A percentile compares a stretch with the other conserved stretches of the same genome.
Evolutionary conservation across 2,329 filamentous ascomycete species (phyloP).

Genomic region (Monosporascus sp.): DNA sequence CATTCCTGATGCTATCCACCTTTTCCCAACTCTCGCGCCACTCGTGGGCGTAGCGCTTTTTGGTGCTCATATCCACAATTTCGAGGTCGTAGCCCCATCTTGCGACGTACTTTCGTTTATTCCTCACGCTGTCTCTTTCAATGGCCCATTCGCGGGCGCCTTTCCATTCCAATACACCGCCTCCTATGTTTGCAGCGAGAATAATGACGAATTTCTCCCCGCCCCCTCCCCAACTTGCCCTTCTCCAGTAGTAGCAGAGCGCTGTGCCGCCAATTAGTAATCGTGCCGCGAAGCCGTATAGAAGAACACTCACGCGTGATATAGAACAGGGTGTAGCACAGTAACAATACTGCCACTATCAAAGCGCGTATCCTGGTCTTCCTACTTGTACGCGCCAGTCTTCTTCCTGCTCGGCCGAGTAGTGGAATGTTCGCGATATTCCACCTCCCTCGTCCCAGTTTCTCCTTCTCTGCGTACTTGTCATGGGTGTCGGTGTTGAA

Average conservation of each 20-base stretch:
- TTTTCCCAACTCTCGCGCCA: conserved; percentile 99
- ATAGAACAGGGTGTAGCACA: conserved; percentile 63
- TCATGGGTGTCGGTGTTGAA: conserved; percentile 50
- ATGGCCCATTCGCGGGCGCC: conserved; percentile 96
- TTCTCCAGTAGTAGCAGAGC: conserved; percentile 60
- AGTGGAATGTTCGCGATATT: conserved; percentile 43
- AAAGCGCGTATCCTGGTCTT: conserved; percentile 61
- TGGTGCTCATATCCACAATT: conserved; percentile 96
- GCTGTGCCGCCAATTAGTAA: conserved; percentile 35
- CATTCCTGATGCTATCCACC: conserved; percentile 85
- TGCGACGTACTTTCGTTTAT: conserved; percentile 84
- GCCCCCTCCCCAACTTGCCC: conserved; percentile 68
- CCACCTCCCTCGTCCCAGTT: conserved; percentile 56
- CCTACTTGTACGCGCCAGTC: conserved; percentile 51
- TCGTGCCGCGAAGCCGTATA: background rate
- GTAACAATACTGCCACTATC: conserved; percentile 53
- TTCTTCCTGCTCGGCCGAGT: conserved; percentile 40
- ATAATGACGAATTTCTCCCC: conserved; percentile 93
- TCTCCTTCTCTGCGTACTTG: conserved; percentile 73
- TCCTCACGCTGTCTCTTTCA: conserved; percentile 89
- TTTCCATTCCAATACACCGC: conserved; percentile 99
- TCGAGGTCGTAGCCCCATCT: conserved; percentile 94
- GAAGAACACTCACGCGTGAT: conserved; percentile 59
- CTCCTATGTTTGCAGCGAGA: conserved; percentile 86
- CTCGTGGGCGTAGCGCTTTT: conserved; percentile 97